A percentile compares a stretch with the other conserved stretches of the same genome.
Evolutionary conservation across 441 rosid species (phyloP).

Genomic region (Capsella rubella): DNA sequence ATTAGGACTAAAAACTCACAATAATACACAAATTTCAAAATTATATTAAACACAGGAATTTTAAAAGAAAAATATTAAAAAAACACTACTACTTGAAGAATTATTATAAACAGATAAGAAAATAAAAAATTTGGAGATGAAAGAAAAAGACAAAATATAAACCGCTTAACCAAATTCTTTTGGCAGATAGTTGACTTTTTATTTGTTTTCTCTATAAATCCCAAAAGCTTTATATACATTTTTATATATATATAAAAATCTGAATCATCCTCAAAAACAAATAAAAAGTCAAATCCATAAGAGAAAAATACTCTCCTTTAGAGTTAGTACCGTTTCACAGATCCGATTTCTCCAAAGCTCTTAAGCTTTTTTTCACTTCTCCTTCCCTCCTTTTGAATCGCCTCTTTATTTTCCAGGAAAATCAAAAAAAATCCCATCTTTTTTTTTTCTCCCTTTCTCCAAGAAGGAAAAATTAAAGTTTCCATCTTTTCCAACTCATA

Average conservation of each 20-base stretch:
- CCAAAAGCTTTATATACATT: background rate
- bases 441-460: conserved; percentile 3
- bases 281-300: conserved; percentile 44
- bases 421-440: conserved; percentile 18
- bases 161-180: conserved; percentile 41
- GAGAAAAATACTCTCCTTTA: conserved; percentile 39
- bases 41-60: background rate
- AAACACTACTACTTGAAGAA: background rate
- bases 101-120: background rate
- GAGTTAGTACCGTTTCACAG: conserved; percentile 30
- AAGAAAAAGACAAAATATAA: conserved; percentile 39
- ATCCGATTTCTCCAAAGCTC: conserved; percentile 47
- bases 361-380: background rate
- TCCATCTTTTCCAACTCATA: conserved; percentile 20
- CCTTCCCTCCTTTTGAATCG: background rate
- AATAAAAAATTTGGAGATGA: background rate
- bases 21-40: background rate
- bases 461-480: conserved; percentile 15
- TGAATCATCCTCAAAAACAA: conserved; percentile 12
- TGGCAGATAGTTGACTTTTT: conserved; percentile 48
- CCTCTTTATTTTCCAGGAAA: conserved; percentile 32
- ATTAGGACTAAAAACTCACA: conserved; percentile 10
- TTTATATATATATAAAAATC: background rate
- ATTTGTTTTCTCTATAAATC: conserved; percentile 32
- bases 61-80: background rate